Evolutionary conservation across 176 grass and related monocot genomes (phyloP), one percentile per base, ranked within the genome.

Genomic region (Zoysia pacifica): DNA sequence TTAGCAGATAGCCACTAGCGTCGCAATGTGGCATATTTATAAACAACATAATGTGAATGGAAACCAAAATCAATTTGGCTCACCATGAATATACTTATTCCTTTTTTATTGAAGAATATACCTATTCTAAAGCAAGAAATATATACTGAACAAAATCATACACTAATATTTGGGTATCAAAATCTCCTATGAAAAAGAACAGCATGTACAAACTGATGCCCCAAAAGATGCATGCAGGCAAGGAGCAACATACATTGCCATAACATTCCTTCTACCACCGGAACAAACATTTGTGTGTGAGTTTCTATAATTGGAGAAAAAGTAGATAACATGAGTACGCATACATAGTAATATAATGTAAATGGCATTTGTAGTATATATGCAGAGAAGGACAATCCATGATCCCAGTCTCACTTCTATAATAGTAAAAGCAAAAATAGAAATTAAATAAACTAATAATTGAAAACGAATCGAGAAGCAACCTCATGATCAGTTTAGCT

Each of bases 121-220:
- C 54, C 11, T 50, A 7, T 52, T 66, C 14, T 63, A 38, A 41
- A 28, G 11, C 20, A 51, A 66, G 20, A 55, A 47, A 56, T 15
- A 42, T 76, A 67, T 19, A 52, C 59, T 11, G 38, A 43, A 54
- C 41, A 38, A 37, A 6, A 28, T 28, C 47, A 55, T 45, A 55
- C 61, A 72, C 18, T 38, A 53, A 71, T 56, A 45, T 42, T n/a
- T 42, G 74, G n/a, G 7, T 60, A 76, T 54, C 49, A 39, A 38
- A 54, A 65, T 54, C 7, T 54, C 55, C 6, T 53, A 54, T 28
- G 48, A 15, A 44, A 45, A 15, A 48, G 43, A 63, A 77, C 16
- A n/a, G 70, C 18, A 48, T 3, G 16, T 2, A 61, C 35, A 77
- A 11, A 42, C 20, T 41, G 36, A 15, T 59, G 18, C 18, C 18